These are phyloP conservation scores for Saccharomycodes ludwigii DNA, from an alignment of 805 yeast genomes.

Conservation along the genomic window DNA sequence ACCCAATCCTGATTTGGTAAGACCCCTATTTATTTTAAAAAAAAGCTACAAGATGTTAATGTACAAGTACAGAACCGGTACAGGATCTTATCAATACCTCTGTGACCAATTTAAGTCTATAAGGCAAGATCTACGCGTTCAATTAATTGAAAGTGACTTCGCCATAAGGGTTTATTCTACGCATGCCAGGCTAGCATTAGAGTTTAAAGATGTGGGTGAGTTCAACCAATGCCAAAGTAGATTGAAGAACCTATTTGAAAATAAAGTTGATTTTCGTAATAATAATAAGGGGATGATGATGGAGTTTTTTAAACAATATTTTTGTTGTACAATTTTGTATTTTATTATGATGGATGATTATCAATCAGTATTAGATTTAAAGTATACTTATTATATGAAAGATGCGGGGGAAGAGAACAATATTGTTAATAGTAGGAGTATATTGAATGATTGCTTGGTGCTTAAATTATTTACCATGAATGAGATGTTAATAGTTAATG, in stretches of 20 bases:
- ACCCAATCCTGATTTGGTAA: conserved; percentile 73
- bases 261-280: too few species aligned
- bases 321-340: conserved; percentile 63
- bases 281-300: too few species aligned
- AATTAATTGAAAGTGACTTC: conserved; percentile 67
- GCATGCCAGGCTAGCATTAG: conserved; percentile 79
- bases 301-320: conserved; percentile 61
- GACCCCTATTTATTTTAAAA: conserved; percentile 56
- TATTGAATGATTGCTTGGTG: conserved; percentile 6
- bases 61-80: conserved; percentile 35
- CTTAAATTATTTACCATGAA: conserved; percentile 21
- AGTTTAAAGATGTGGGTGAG: conserved; percentile 79
- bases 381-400: conserved; percentile 25
- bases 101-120: conserved; percentile 87
- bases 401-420: conserved; percentile 12
- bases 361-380: conserved; percentile 28
- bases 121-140: conserved; percentile 89
- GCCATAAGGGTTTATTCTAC: conserved; percentile 71
- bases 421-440: conserved; percentile 8
- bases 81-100: conserved; percentile 55
- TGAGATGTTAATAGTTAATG: conserved; percentile 24
- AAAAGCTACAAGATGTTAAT: conserved; percentile 44
- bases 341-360: conserved; percentile 60
- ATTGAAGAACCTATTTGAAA: conserved; percentile 49
- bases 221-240: conserved; percentile 91